phyloP scores from a whole-genome alignment of 306 rosid species.

The Cotoneaster glaucophyllus region DNA sequence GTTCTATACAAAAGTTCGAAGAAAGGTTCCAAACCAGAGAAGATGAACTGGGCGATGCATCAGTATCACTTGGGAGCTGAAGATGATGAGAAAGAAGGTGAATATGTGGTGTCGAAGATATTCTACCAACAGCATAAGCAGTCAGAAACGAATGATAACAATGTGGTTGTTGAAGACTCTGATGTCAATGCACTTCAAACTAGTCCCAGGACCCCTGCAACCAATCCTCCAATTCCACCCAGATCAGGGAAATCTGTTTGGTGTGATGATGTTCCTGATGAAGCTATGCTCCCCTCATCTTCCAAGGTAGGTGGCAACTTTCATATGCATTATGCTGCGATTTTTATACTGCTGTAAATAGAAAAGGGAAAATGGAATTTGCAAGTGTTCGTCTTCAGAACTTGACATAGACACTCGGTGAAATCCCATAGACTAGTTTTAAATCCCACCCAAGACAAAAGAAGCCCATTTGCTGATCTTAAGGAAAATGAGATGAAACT shows the following conservation, averaged over 20 bases:
- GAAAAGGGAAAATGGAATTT: neutral
- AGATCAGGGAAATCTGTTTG: slow-evolving; percentile 34
- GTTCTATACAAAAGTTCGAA: slow-evolving; percentile 57
- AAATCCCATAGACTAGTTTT: no score
- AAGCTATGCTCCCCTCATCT: slow-evolving; percentile 20
- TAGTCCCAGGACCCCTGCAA: slow-evolving; percentile 68
- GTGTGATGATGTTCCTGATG: slow-evolving; percentile 28
- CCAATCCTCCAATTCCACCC: slow-evolving; percentile 60
- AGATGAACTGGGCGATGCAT: slow-evolving; percentile 81
- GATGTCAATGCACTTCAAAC: slow-evolving; percentile 31
- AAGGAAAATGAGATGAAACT: neutral
- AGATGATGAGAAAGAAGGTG: slow-evolving; percentile 72
- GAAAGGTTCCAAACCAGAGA: slow-evolving; percentile 55
- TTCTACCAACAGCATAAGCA: slow-evolving; percentile 54
- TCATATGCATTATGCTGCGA: neutral
- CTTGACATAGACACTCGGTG: no score
- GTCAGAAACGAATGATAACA: slow-evolving; percentile 35
- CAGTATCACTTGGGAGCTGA: slow-evolving; percentile 83
- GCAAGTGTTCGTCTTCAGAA: no score
- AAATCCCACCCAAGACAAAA: no score
- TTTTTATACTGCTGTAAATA: neutral
- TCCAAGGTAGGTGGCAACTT: slow-evolving; percentile 37
- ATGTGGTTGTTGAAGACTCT: slow-evolving; percentile 32
- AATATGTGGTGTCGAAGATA: slow-evolving; percentile 75
- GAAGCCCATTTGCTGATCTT: neutral